Evolutionary conservation across 2,329 filamentous ascomycete species (phyloP), one percentile per base, ranked within the genome.

Genomic region (Ceratocystiopsis minuta): DNA sequence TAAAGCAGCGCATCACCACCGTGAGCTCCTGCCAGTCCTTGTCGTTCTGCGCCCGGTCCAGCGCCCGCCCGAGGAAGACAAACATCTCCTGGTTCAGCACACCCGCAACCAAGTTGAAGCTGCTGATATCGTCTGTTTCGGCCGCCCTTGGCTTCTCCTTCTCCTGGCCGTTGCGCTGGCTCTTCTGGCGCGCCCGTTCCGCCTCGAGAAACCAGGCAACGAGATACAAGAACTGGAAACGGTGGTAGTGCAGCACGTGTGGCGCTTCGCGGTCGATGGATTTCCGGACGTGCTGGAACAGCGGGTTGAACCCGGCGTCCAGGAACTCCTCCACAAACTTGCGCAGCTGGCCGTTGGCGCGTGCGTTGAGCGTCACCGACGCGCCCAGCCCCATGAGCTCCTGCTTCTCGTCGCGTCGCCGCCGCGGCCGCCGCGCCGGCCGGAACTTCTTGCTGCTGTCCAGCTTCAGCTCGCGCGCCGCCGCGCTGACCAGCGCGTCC

Each of bases 11-110:
- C 77, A 96, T 90, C 38, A 82, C 78, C 1, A 88, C 80, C 43
- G 86, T 83, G 15, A 96, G 61, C 51, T 93, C 82, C 42, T 75
- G 73, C 87, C 87, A 95, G 46, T 78, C 76, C 55, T 94, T 95
- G 51, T 80, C 72, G 48, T 92, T 86, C 47, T 81, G 70, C 3
- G 79, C 74, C 42, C 72, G 71, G 48, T 88, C 80, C 68, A 98
- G 85, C 38, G 77, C 75, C 40, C 82, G 75, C 51, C 86, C 93
- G 16, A 98, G 61, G 3, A 84, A 78, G 48, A 96, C 80, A 52
- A 98, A 95, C 51, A 83, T 95, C 58, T 96, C 83, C 56, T 98
- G 90, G 51, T 88, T 92, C 49, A 98, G 68, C 4, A 95, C 88
- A 36, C 78, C 77, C 10, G 90, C 90, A 34, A 96, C 76, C 11